Evolutionary conservation across 1,139 yeast species (phyloP).

Genomic region (Yamadazyma conglobata): DNA sequence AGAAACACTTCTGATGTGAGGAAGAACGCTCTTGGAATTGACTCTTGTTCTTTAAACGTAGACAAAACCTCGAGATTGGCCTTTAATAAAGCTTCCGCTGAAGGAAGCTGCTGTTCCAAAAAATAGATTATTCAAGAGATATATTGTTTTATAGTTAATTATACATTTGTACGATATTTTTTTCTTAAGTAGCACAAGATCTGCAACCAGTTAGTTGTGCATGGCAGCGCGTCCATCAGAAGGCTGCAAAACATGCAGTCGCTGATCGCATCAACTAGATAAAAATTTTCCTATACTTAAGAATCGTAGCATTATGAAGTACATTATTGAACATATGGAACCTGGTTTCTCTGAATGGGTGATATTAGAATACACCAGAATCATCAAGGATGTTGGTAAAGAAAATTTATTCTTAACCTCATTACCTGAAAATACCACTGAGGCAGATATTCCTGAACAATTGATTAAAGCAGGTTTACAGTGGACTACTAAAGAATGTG

Average conservation of each 20-base stretch:
- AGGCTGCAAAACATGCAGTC: too few relatives aligned
- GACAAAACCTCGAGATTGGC: constrained; percentile 44
- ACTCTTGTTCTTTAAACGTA: constrained; percentile 34
- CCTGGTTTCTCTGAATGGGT: constrained; percentile 98
- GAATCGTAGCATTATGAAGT: constrained; percentile 29
- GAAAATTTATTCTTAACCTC: constrained; percentile 77
- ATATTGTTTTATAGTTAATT: too few relatives aligned
- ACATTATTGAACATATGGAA: constrained; percentile 96
- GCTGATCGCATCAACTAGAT: too few relatives aligned
- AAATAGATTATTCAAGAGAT: constrained; percentile 1
- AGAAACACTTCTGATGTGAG: constrained; percentile 61
- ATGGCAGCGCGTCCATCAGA: too few relatives aligned
- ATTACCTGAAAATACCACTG: constrained; percentile 61
- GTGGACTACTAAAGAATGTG: constrained; percentile 79
- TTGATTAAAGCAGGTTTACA: constrained; percentile 64
- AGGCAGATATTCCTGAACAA: constrained; percentile 59
- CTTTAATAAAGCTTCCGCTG: constrained; percentile 19
- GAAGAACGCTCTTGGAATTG: constrained; percentile 30
- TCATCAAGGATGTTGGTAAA: constrained; percentile 76
- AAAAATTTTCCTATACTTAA: too few relatives aligned
- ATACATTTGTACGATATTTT: too few relatives aligned
- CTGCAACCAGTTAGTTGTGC: too few relatives aligned
- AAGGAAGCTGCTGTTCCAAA: constrained; percentile 7
- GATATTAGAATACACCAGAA: constrained; percentile 76
- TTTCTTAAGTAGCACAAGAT: too few relatives aligned